Conservation (phyloP, 2,329 filamentous ascomycete genomes). For the Teratosphaeria nubilosa region DNA sequence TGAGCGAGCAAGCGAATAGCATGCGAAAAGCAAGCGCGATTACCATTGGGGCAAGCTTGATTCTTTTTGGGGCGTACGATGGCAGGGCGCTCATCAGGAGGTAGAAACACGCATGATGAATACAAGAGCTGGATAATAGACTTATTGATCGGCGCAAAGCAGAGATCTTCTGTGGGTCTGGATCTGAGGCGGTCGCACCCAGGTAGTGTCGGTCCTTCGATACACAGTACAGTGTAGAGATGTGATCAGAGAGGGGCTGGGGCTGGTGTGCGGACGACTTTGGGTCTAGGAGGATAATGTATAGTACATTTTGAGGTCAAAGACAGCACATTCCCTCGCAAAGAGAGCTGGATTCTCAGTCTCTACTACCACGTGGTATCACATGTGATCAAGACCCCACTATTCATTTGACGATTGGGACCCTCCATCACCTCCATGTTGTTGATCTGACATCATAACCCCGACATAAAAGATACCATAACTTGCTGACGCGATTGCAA, state of each 20-base stretch:
- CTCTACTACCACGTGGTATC: neutral
- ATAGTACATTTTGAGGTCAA: neutral
- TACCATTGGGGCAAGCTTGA: neutral
- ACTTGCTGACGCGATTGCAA: neutral
- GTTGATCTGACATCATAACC: neutral
- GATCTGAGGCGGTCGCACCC: neutral
- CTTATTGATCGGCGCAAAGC: neutral
- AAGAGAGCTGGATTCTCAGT: neutral
- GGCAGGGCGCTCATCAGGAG: neutral
- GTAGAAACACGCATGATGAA: neutral
- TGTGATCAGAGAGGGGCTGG: neutral
- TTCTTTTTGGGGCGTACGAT: neutral
- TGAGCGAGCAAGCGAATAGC: neutral
- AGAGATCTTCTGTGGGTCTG: neutral
- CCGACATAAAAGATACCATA: neutral
- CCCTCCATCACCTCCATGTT: neutral
- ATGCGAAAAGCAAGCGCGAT: too few species aligned
- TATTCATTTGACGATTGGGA: neutral
- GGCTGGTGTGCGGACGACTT: neutral
- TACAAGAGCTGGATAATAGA: constrained; percentile 1
- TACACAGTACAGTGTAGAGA: neutral
- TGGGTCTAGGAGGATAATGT: neutral
- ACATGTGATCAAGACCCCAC: neutral
- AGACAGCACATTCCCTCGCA: neutral
- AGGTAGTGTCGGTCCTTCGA: neutral